These are phyloP conservation scores for Fusarium domesticum DNA, from an alignment of 2,329 filamentous ascomycete genomes.

Conservation along the genomic window DNA sequence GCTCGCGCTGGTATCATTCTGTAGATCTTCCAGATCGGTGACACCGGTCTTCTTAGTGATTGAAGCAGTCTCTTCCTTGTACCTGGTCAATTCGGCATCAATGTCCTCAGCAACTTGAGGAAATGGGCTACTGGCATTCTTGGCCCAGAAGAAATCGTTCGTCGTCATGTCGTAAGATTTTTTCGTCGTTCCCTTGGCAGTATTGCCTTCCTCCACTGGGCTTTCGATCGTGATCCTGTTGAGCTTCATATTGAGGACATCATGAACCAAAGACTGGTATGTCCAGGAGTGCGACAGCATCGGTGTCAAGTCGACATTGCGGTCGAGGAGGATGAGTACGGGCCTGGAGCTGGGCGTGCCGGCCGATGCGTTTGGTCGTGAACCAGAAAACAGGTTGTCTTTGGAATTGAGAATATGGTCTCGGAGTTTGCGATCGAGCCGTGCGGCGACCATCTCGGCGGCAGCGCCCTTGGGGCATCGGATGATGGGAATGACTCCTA, in stretches of 20 bases:
- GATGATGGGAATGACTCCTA: conserved; percentile 90
- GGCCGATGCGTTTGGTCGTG: conserved; percentile 53
- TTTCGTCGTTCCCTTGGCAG: conserved; percentile 72
- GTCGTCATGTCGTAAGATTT: conserved; percentile 86
- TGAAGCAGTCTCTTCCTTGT: conserved; percentile 91
- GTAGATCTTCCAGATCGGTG: conserved; percentile 86
- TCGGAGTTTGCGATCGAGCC: conserved; percentile 90
- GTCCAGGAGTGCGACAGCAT: conserved; percentile 95
- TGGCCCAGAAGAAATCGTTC: conserved; percentile 95
- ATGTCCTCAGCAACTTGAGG: conserved; percentile 96
- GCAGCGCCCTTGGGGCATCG: conserved; percentile 89
- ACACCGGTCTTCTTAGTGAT: conserved; percentile 95
- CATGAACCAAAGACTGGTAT: conserved; percentile 79
- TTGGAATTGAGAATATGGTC: conserved; percentile 98
- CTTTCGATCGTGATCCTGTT: conserved; percentile 94
- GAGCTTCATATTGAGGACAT: conserved; percentile 58
- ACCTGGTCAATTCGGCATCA: conserved; percentile 86
- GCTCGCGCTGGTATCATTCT: conserved; percentile 83
- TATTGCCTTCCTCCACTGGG: conserved; percentile 72
- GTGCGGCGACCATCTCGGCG: conserved; percentile 89
- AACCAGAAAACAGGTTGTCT: conserved; percentile 85
- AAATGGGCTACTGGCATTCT: conserved; percentile 86
- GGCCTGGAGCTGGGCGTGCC: conserved; percentile 73
- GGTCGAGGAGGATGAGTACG: conserved; percentile 88
- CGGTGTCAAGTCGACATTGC: conserved; percentile 91